A percentile compares a stretch with the other conserved stretches of the same genome.
phyloP scores from a whole-genome alignment of 106 monocot species.

The Dioscorea alata region DNA sequence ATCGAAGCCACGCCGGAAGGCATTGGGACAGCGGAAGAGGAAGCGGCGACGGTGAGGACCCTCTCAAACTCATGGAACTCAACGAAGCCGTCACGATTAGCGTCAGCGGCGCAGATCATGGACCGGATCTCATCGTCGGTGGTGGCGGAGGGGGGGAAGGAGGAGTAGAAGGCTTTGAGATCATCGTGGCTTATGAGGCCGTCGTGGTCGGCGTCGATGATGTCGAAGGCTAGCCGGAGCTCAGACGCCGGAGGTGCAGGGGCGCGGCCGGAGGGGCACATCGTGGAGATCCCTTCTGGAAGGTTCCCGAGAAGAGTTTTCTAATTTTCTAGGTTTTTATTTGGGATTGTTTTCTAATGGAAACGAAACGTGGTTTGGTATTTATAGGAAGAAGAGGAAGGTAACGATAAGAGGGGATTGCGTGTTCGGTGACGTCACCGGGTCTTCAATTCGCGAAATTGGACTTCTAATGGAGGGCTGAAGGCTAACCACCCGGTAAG shows the following conservation, averaged over 20 bases:
- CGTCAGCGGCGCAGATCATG: conserved; percentile 85
- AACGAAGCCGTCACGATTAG: conserved; percentile 68
- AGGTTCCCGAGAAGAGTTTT: not conserved
- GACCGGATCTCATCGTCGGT: conserved; percentile 45
- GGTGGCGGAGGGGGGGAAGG: not conserved
- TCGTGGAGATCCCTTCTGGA: conserved; percentile 3
- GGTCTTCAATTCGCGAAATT: no score
- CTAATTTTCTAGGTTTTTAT: not conserved
- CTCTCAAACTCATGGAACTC: conserved; percentile 77
- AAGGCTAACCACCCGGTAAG: no score
- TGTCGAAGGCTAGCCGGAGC: conserved; percentile 65
- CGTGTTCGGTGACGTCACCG: conserved; percentile 23
- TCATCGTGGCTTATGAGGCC: conserved; percentile 78
- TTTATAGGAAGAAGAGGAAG: conserved; percentile 15
- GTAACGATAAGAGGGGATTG: not conserved
- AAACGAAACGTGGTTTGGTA: not conserved
- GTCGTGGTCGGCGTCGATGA: conserved; percentile 84
- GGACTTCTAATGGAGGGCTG: no score
- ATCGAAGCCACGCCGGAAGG: not conserved
- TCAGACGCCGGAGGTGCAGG: not conserved
- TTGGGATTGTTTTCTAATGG: not conserved
- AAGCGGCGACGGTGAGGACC: conserved; percentile 24
- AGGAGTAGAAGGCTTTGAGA: conserved; percentile 52
- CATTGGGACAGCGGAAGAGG: not conserved
- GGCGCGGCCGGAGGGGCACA: conserved; percentile 60